A percentile compares a stretch with the other conserved stretches of the same genome.
phyloP scores from a whole-genome alignment of 2,329 filamentous ascomycete genomes.

The Monosporascus sp. region DNA sequence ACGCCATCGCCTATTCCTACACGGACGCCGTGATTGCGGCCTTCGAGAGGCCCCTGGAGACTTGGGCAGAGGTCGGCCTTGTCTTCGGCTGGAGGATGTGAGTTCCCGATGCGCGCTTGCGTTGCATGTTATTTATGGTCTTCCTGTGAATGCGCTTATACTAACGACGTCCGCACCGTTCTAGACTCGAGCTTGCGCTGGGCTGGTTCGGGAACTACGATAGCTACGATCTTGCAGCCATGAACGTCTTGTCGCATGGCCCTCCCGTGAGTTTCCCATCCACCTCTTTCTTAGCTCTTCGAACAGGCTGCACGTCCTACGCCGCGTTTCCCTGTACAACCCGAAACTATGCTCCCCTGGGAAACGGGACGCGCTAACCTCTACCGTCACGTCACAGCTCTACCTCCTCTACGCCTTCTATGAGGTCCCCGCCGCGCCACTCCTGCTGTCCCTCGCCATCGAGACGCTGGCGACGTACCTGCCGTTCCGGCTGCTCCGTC shows the following conservation, averaged over 20 bases:
- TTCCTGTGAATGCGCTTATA: too few relatives aligned
- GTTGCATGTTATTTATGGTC: background rate
- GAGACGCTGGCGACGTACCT: slow-evolving; percentile 64
- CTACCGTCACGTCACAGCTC: slow-evolving; percentile 37
- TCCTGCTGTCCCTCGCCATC: slow-evolving; percentile 57
- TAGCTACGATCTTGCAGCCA: slow-evolving; percentile 60
- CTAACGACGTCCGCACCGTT: slow-evolving; percentile 31
- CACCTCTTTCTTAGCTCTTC: background rate
- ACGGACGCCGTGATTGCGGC: slow-evolving; percentile 60
- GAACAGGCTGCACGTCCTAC: background rate
- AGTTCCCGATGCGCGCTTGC: slow-evolving; percentile 24
- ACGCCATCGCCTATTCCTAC: slow-evolving; percentile 54
- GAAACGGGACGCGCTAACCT: slow-evolving; percentile 4
- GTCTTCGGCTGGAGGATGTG: slow-evolving; percentile 51
- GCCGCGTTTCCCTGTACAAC: background rate
- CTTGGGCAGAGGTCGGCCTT: slow-evolving; percentile 54
- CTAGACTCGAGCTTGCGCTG: slow-evolving; percentile 62
- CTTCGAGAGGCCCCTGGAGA: slow-evolving; percentile 59
- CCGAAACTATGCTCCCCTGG: slow-evolving; percentile 1
- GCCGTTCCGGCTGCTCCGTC: slow-evolving; percentile 71
- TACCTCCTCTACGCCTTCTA: slow-evolving; percentile 78
- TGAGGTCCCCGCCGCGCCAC: slow-evolving; percentile 55
- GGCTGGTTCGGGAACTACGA: slow-evolving; percentile 73
- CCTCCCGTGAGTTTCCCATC: slow-evolving; percentile 52
- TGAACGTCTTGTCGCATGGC: slow-evolving; percentile 66